Percentiles rank a stretch among this genome's conserved stretches.
phyloP scores from a whole-genome alignment of 2,329 filamentous ascomycete species.

The Fulvia fulva region DNA sequence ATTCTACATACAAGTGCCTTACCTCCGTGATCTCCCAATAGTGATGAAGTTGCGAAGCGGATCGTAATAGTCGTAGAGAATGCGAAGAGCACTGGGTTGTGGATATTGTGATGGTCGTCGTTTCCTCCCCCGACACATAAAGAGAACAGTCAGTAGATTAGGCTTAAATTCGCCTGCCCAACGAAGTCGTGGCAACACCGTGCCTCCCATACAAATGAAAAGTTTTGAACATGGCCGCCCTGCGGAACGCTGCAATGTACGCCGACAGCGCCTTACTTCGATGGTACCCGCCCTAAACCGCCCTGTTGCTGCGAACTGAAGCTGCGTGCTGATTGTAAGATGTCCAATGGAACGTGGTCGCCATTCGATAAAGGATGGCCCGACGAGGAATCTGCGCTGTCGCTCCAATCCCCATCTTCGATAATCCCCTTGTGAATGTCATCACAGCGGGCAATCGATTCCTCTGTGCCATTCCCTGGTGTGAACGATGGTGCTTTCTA shows the following conservation, averaged over 20 bases:
- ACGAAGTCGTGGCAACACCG: conserved; percentile 2
- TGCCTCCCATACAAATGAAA: conserved; percentile 2
- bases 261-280: conserved; percentile 23
- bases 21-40: conserved; percentile 2
- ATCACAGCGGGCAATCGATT: no score
- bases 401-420: neutral
- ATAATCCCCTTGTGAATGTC: no score
- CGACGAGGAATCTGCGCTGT: neutral
- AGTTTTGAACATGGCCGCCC: conserved; percentile 5
- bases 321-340: neutral
- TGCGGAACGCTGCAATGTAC: conserved; percentile 14
- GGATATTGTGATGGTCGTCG: neutral
- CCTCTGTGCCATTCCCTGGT: neutral
- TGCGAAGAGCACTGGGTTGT: conserved; percentile 7
- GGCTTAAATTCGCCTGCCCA: conserved; percentile 12
- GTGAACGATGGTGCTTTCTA: neutral
- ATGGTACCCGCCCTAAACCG: conserved; percentile 6
- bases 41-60: conserved; percentile 5
- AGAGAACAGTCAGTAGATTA: conserved; percentile 14
- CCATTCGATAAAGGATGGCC: neutral
- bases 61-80: conserved; percentile 22
- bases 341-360: neutral
- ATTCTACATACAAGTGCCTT: conserved; percentile 11
- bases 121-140: conserved; percentile 1
- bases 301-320: conserved; percentile 7